A percentile compares a stretch with the other conserved stretches of the same genome.
phyloP scores from a whole-genome alignment of 495 filamentous ascomycete species.

The Achaetomiella virescens region DNA sequence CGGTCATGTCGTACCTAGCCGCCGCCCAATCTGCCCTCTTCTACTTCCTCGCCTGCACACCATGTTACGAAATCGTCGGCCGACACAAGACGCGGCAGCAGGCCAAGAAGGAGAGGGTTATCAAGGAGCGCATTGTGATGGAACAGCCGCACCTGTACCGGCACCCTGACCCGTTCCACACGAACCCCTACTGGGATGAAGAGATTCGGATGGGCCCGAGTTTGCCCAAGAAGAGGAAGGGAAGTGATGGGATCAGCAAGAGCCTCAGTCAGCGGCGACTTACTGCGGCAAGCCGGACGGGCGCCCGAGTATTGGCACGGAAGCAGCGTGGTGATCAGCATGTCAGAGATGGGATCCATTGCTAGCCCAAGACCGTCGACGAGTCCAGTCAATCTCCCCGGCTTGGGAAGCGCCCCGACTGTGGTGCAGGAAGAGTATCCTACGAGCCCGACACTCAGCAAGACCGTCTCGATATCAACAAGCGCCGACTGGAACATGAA shows the following conservation, averaged over 20 bases:
- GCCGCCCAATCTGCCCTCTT: constrained; percentile 76
- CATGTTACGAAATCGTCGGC: constrained; percentile 60
- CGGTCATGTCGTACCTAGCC: constrained; percentile 47
- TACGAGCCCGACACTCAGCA: constrained; percentile 24
- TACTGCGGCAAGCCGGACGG: constrained; percentile 40
- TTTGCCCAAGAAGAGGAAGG: constrained; percentile 56
- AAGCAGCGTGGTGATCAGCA: constrained; percentile 22
- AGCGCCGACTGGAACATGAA: constrained; percentile 62
- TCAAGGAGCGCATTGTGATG: constrained; percentile 52
- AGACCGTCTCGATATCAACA: constrained; percentile 26
- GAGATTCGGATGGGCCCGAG: constrained; percentile 77
- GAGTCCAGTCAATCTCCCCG: not conserved
- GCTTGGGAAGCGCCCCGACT: constrained; percentile 26
- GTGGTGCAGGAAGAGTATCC: constrained; percentile 25
- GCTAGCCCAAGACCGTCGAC: constrained; percentile 17
- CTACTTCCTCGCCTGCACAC: constrained; percentile 77
- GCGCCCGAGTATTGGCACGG: constrained; percentile 27
- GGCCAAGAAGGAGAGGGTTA: constrained; percentile 52
- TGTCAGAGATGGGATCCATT: constrained; percentile 21
- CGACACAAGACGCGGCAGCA: constrained; percentile 61
- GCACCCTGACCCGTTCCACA: constrained; percentile 75
- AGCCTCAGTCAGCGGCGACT: constrained; percentile 45
- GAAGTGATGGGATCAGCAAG: constrained; percentile 36
- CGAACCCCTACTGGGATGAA: constrained; percentile 79
- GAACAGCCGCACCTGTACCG: constrained; percentile 67